Evolutionary conservation across 176 grass and related monocot species (phyloP).

Genomic region (Oryza meridionalis): DNA sequence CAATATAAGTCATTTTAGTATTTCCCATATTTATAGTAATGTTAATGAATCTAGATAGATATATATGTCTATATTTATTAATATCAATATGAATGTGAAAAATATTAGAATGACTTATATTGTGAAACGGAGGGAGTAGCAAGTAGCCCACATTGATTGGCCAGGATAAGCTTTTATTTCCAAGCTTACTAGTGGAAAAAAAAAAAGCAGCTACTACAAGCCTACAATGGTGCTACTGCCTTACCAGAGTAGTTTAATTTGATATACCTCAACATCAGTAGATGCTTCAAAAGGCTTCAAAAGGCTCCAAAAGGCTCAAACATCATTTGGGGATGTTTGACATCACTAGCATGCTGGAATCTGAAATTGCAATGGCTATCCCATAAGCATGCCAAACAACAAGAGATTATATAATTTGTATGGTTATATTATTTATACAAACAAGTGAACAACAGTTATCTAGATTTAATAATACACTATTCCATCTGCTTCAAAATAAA

Average conservation of each 20-base stretch:
- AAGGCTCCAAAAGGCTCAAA: neutral
- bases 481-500: no score
- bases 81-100: no score
- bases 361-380: neutral
- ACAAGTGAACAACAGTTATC: neutral
- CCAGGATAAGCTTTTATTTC: neutral
- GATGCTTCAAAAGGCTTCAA: neutral
- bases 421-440: neutral
- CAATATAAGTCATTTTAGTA: no score
- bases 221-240: neutral
- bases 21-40: no score
- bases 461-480: neutral
- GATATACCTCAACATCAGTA: slow-evolving; percentile 14
- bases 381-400: neutral
- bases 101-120: no score
- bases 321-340: neutral
- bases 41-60: no score
- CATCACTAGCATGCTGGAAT: neutral
- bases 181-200: neutral
- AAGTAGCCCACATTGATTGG: neutral
- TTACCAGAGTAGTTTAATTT: neutral
- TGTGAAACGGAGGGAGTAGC: no score
- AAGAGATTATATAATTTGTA: neutral
- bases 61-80: no score
- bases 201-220: neutral